Conservation (phyloP, 129 eudicot species). For the Chrysanthemum makinoi region DNA sequence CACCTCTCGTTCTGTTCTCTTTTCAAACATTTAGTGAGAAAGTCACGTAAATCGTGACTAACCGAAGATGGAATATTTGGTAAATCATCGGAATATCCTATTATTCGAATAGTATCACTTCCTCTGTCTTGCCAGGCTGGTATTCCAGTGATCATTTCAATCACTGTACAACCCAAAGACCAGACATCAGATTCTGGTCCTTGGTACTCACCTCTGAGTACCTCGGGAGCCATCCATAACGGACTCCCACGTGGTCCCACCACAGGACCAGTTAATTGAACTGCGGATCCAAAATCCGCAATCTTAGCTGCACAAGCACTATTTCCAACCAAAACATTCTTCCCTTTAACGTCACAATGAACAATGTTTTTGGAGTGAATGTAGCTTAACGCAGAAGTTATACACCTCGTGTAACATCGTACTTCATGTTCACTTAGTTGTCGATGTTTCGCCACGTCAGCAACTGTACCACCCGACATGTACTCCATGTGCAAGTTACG, state of each 20-base stretch:
- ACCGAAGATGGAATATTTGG: slow-evolving; percentile 38
- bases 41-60: slow-evolving; percentile 44
- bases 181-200: slow-evolving; percentile 80
- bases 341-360: slow-evolving; percentile 85
- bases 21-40: slow-evolving; percentile 49
- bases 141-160: slow-evolving; percentile 71
- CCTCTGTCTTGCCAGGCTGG: slow-evolving; percentile 61
- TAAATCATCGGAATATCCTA: slow-evolving; percentile 44
- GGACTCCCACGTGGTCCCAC: slow-evolving; percentile 64
- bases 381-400: slow-evolving; percentile 52
- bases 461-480: slow-evolving; percentile 60
- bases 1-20: slow-evolving; percentile 44
- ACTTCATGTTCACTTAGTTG: background rate
- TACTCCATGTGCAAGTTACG: slow-evolving; percentile 73
- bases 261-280: background rate
- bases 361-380: slow-evolving; percentile 51
- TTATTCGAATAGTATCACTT: slow-evolving; percentile 36
- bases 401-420: slow-evolving; percentile 45
- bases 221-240: slow-evolving; percentile 93
- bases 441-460: slow-evolving; percentile 34
- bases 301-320: slow-evolving; percentile 46
- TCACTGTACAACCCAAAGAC: slow-evolving; percentile 77
- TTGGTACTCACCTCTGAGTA: slow-evolving; percentile 62
- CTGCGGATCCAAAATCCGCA: slow-evolving; percentile 75
- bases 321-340: slow-evolving; percentile 51